Evolutionary conservation across 179 eudicot genomes (phyloP), one percentile per base, ranked within the genome.

Genomic region (Carnegiea gigantea): DNA sequence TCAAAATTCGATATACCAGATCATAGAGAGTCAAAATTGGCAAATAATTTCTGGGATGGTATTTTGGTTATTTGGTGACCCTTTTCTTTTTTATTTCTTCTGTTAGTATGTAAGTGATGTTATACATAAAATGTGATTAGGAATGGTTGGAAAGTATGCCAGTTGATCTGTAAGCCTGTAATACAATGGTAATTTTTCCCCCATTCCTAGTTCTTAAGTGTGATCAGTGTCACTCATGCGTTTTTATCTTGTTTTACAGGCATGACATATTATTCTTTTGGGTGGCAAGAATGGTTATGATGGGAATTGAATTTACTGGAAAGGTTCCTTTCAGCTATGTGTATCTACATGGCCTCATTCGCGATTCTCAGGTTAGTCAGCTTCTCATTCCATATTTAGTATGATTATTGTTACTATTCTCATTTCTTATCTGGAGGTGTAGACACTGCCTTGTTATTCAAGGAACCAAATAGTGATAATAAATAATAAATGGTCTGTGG

Each of bases 281-380:
- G 99, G 99, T 97, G 86, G 98, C 99, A 68, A 91, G 99, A 84
- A 97, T 97, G 99, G 95, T 97, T 86, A 97, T 97, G 99, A 93
- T 97, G 98, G 99, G 99, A 53, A 92, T 97, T 74, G 98, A 97
- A 82, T 93, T 94, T 77, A 95, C 98, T 0, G 99, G 99, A 83
- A 86, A 87, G 57, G 94, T 91, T 86, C 99, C 99, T 64, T 97
- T 97, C 85, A 87, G 92, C 70, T 83, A 93, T 82, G 90, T 97
- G 75, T 97, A 93, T 83, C 87, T 97, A 71, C 99, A 97, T 88
- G 98, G 98, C 57, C 97, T 97, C 82, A 97, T 97, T 67, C 91
- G 99, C 43, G 99, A 97, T 81, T 85, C 98, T 80, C 97, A 96
- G 84, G 99, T 94, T 82, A 92, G 93, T 88, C 71, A 26, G 62